These are phyloP conservation scores for Picochlorum sp. DNA, from an alignment of 139 green algal genomes.

Conservation along the genomic window DNA sequence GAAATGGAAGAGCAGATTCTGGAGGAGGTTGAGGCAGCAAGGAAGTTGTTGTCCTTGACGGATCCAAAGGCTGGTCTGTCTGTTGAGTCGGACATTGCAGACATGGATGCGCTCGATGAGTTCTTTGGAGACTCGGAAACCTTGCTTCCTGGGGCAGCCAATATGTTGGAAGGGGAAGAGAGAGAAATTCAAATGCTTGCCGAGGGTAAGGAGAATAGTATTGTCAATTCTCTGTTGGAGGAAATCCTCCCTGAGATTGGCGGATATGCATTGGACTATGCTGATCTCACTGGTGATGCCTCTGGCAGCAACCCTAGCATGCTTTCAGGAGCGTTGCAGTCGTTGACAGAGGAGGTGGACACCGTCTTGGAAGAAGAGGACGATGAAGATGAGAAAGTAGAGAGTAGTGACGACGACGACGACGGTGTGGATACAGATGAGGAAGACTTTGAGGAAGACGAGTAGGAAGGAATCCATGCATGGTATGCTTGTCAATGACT, in stretches of 20 bases:
- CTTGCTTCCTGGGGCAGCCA: constrained; percentile 1
- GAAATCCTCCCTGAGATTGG: background rate
- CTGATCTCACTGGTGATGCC: background rate
- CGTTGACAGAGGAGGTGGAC: background rate
- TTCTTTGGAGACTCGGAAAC: constrained; percentile 5
- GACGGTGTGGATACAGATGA: background rate
- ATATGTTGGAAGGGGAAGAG: background rate
- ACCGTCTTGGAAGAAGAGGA: background rate
- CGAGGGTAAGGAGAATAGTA: background rate
- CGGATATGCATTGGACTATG: constrained; percentile 3
- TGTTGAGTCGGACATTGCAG: background rate
- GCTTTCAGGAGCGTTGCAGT: background rate
- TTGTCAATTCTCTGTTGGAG: background rate
- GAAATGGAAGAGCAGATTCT: constrained; percentile 3
- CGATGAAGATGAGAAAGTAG: background rate
- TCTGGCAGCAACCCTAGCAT: background rate
- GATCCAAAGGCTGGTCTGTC: constrained; percentile 6
- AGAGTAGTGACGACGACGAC: background rate
- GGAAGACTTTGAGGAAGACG: background rate
- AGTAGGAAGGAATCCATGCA: background rate
- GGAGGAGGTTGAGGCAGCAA: constrained; percentile 7
- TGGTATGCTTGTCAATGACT: background rate
- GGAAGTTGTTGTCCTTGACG: constrained; percentile 2
- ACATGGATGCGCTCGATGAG: background rate
- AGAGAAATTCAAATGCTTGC: background rate